Base-by-base conservation (phyloP, 495 filamentous ascomycete species). In the Penicillium parvum region DNA sequence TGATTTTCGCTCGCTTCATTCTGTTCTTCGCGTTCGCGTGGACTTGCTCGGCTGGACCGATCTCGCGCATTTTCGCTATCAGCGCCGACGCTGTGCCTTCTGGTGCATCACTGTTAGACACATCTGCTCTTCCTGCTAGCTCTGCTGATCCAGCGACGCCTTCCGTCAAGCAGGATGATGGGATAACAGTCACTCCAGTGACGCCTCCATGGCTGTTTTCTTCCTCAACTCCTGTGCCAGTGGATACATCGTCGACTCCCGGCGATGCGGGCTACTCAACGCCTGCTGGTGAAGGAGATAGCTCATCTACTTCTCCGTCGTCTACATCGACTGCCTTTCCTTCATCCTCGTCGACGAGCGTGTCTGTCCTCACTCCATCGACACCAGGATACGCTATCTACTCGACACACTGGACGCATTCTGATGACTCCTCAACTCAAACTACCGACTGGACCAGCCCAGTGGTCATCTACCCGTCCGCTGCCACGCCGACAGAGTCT, bases 41-140 rank as follows among this genome's bases (percentile, higher is more conserved):
- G 18, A 34, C 34, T 20, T 65, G 54, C 32, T 64, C 57, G 58
- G 67, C 67, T 45, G 65, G 67, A 43, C 67, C 64, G 52, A 67
- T 71, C 39, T 41, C 52, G 49, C 58, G 43, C 36, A 43, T 43
- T 30, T 44, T 49, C 23, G 32, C 32, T 34, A 20, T 37, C 1
- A 20, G 8, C n/a, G n/a, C 22, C 7, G 36, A 42, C 10, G 53
- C 56, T 23, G 21, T 14, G 18, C 11, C 18, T 20, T 35, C 19
- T 5, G 22, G 8, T 26, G 23, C 30, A 7, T 3, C 18, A 5
- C 26, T 32, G 22, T 18, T 11, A 0, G 9, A 5, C 1, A 28
- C 11, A 17, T 3, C 14, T 4, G 23, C 11, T 7, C 20, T 16
- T 1, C 22, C 37, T 10, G 29, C 23, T 37, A 3, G 19, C 14